Evolutionary conservation across 169 alveolate genomes (phyloP).

Genomic region (Plasmodium ovale): DNA sequence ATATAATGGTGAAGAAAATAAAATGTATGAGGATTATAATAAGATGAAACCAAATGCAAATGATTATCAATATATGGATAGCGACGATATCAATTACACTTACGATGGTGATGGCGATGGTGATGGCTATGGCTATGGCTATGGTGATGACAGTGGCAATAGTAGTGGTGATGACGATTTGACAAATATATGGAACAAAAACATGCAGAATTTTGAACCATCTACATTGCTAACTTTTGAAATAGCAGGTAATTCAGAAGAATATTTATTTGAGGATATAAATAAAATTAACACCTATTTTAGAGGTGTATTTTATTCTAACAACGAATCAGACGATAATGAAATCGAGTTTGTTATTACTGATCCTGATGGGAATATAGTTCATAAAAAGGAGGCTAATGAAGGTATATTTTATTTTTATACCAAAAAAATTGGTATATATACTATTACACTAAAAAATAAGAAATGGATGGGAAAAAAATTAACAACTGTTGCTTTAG

Average conservation of each 20-base stretch:
- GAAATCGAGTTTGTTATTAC: conserved; percentile 31
- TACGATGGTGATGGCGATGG: no score
- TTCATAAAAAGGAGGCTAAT: conserved; percentile 58
- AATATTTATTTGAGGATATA: conserved; percentile 58
- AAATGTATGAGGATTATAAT: conserved; percentile 4
- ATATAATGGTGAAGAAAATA: not conserved
- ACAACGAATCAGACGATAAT: conserved; percentile 61
- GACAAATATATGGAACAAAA: conserved; percentile 68
- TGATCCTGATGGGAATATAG: conserved; percentile 51
- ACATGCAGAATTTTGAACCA: conserved; percentile 75
- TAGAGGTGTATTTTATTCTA: conserved; percentile 70
- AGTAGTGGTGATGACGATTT: conserved; percentile 40
- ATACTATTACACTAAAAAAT: conserved; percentile 54
- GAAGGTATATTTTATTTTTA: conserved; percentile 72
- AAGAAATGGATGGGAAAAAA: conserved; percentile 58
- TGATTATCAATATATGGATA: conserved; percentile 39
- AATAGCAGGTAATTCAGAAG: conserved; percentile 58
- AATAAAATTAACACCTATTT: conserved; percentile 28
- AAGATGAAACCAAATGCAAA: conserved; percentile 63
- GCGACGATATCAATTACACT: conserved; percentile 9
- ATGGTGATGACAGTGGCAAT: conserved; percentile 14
- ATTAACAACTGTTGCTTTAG: conserved; percentile 68
- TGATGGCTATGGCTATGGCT: conserved; percentile 32
- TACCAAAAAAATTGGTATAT: conserved; percentile 55
- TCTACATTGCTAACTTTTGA: conserved; percentile 66